Percentiles rank a stretch among this genome's conserved stretches.
Conservation (phyloP, 371 early-diverging fungal species). For the Mortierella sp. region DNA sequence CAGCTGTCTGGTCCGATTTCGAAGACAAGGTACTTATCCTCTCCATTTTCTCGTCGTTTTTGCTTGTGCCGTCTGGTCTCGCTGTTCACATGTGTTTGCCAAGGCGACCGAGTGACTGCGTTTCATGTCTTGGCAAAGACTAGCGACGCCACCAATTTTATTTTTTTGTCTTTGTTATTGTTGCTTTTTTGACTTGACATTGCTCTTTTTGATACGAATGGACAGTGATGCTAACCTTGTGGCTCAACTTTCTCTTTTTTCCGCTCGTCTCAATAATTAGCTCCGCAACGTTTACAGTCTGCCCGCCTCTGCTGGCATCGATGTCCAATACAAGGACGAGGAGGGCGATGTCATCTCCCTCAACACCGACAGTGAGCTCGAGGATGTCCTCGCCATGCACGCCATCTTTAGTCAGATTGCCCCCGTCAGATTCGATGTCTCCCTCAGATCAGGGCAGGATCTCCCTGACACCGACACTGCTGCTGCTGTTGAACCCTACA, state of each 20-base stretch:
- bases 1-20: slow-evolving; percentile 46
- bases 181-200: not conserved
- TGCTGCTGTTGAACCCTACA: not conserved
- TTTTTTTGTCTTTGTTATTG: not conserved
- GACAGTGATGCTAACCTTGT: not conserved
- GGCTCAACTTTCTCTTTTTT: not conserved
- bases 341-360: slow-evolving; percentile 54
- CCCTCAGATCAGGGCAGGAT: slow-evolving; percentile 17
- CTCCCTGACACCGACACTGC: not conserved
- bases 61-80: not conserved
- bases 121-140: not conserved
- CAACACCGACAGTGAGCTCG: slow-evolving; percentile 48
- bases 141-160: not conserved
- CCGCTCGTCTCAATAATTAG: slow-evolving; percentile 16
- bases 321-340: slow-evolving; percentile 52
- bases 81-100: not conserved
- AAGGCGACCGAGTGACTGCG: slow-evolving; percentile 4
- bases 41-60: not conserved
- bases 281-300: slow-evolving; percentile 36
- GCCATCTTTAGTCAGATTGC: slow-evolving; percentile 38
- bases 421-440: slow-evolving; percentile 45
- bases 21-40: slow-evolving; percentile 39
- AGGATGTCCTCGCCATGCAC: slow-evolving; percentile 49
- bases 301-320: slow-evolving; percentile 7
- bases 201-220: not conserved